Percentiles rank a stretch among this genome's conserved stretches.
Evolutionary conservation across 768 basidiomycete genomes (phyloP).

Genomic region (Botryobasidium botryosum): DNA sequence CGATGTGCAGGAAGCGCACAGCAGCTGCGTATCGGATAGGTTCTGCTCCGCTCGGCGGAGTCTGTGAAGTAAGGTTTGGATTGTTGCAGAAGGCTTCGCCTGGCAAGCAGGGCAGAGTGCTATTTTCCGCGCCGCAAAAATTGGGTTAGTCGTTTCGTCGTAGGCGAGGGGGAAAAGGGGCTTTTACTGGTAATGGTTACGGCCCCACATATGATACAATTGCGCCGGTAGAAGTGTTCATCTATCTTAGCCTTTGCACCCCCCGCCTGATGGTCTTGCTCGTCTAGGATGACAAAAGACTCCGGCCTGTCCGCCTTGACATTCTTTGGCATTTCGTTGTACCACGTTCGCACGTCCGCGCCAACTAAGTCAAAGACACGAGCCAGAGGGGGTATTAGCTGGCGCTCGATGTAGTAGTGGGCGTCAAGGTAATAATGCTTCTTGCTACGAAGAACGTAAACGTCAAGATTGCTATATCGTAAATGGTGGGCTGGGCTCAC

Average conservation of each 20-base stretch:
- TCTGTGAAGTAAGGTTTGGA: constrained; percentile 38
- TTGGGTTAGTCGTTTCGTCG: background rate
- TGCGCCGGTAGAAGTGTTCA: constrained; percentile 52
- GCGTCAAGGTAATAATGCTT: constrained; percentile 58
- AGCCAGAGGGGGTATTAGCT: constrained; percentile 79
- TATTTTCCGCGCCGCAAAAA: too few species aligned
- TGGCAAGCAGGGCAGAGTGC: constrained; percentile 46
- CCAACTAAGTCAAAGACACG: constrained; percentile 85
- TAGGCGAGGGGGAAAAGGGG: constrained; percentile 2
- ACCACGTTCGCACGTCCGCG: constrained; percentile 77
- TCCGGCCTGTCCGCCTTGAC: constrained; percentile 20
- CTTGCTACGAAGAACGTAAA: background rate
- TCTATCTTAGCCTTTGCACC: constrained; percentile 35
- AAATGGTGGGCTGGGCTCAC: too few species aligned
- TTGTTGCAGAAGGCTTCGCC: constrained; percentile 32
- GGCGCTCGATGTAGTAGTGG: constrained; percentile 69
- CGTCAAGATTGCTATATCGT: background rate
- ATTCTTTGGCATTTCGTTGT: constrained; percentile 64
- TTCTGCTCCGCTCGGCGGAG: constrained; percentile 37
- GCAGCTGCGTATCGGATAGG: constrained; percentile 37
- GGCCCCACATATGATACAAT: constrained; percentile 52
- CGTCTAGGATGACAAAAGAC: constrained; percentile 14
- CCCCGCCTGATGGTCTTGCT: constrained; percentile 23
- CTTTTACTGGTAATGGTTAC: constrained; percentile 35
- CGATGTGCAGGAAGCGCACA: constrained; percentile 58